phyloP scores from a whole-genome alignment of 257 asterid genomes.

The Solanum commersonii region DNA sequence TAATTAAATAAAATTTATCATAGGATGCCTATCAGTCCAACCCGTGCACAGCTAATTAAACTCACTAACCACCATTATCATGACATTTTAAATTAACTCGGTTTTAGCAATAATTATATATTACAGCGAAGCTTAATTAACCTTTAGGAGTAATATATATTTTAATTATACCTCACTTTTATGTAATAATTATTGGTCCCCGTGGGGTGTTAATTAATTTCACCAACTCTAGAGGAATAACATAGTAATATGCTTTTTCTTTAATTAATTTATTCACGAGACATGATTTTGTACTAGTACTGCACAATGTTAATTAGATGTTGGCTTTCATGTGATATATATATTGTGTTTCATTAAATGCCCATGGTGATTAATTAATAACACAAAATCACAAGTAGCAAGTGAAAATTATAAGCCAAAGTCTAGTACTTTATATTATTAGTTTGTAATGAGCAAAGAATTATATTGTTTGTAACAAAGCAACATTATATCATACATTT shows the following conservation, averaged over 20 bases:
- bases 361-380: background rate
- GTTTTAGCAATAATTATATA: background rate
- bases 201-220: background rate
- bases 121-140: background rate
- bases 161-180: background rate
- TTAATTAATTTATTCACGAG: background rate
- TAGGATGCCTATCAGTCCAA: slow-evolving; percentile 2
- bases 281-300: background rate
- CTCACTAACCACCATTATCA: background rate
- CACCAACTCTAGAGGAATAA: background rate
- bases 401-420: background rate
- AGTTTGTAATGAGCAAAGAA: background rate
- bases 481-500: background rate
- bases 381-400: background rate
- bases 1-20: background rate
- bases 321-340: background rate
- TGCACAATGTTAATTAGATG: background rate
- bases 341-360: slow-evolving; percentile 1
- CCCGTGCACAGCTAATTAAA: background rate
- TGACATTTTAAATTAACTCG: background rate
- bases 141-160: background rate
- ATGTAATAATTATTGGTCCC: background rate
- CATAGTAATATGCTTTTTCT: background rate
- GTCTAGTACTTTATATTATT: background rate
- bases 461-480: background rate